Evolutionary conservation across 805 yeast genomes (phyloP).

Genomic region (Saccharomyces paradoxus): DNA sequence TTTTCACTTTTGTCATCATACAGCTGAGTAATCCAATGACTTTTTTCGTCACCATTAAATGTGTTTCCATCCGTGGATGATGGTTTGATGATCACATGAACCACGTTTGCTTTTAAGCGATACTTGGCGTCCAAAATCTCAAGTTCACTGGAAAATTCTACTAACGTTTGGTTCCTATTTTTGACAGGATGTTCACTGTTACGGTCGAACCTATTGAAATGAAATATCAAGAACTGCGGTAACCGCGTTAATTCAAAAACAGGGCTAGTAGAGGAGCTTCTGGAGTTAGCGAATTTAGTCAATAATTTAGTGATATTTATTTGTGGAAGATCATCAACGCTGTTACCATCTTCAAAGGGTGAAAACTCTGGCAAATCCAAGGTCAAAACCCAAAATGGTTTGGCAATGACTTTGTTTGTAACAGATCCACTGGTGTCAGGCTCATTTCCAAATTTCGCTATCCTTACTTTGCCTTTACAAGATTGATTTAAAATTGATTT

Average conservation of each 20-base stretch:
- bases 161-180: conserved; percentile 51
- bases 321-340: conserved; percentile 45
- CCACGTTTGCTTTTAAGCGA: conserved; percentile 42
- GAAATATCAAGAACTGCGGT: conserved; percentile 51
- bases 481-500: conserved; percentile 24
- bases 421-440: conserved; percentile 13
- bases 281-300: conserved; percentile 28
- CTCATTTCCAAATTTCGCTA: conserved; percentile 15
- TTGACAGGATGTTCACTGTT: conserved; percentile 29
- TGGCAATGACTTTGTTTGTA: conserved; percentile 8
- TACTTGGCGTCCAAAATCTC: conserved; percentile 32
- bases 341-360: conserved; percentile 42
- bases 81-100: conserved; percentile 26
- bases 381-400: conserved; percentile 33
- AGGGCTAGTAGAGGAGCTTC: conserved; percentile 16
- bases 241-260: conserved; percentile 34
- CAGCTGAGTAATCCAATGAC: conserved; percentile 44
- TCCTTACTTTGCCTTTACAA: conserved; percentile 48
- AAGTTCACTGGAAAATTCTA: conserved; percentile 43
- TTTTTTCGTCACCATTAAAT: conserved; percentile 25
- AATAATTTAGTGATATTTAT: conserved; percentile 39
- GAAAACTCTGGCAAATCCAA: conserved; percentile 56
- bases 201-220: conserved; percentile 45
- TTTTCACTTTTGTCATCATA: conserved; percentile 32
- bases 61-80: conserved; percentile 16